Conservation (phyloP, 352 stramenopile genomes). For the Pythium aphanidermatum region DNA sequence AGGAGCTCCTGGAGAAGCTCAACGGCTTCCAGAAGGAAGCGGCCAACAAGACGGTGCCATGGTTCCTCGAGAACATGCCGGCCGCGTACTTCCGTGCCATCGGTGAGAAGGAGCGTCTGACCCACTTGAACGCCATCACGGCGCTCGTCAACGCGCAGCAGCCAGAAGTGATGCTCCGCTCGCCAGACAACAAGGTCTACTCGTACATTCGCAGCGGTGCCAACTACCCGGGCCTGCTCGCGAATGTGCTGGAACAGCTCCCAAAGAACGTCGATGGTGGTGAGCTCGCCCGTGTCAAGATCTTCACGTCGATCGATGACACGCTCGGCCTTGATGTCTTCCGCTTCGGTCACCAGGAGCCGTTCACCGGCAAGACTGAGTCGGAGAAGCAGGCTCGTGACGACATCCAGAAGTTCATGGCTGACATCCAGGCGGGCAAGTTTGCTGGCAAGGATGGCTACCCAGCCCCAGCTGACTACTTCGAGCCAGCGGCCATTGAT, state of each 20-base stretch:
- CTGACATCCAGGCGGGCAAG: constrained; percentile 72
- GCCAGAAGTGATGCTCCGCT: constrained; percentile 77
- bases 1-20: constrained; percentile 49
- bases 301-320: constrained; percentile 85
- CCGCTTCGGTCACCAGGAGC: constrained; percentile 71
- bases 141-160: constrained; percentile 69
- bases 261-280: constrained; percentile 55
- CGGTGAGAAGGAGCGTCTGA: constrained; percentile 70
- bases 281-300: constrained; percentile 82
- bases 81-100: constrained; percentile 87
- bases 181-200: constrained; percentile 64
- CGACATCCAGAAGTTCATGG: constrained; percentile 59
- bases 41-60: constrained; percentile 68
- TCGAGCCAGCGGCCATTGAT: constrained; percentile 57
- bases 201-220: constrained; percentile 79
- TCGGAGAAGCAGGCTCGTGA: constrained; percentile 51
- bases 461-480: constrained; percentile 45
- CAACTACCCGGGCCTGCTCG: constrained; percentile 69
- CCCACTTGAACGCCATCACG: constrained; percentile 87
- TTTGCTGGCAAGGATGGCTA: constrained; percentile 45
- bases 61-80: constrained; percentile 89
- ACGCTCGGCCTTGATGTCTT: constrained; percentile 85
- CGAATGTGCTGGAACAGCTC: constrained; percentile 65
- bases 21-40: constrained; percentile 68
- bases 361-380: constrained; percentile 51